Conservation (phyloP, 257 asterid species). For the Plantago ovata region DNA sequence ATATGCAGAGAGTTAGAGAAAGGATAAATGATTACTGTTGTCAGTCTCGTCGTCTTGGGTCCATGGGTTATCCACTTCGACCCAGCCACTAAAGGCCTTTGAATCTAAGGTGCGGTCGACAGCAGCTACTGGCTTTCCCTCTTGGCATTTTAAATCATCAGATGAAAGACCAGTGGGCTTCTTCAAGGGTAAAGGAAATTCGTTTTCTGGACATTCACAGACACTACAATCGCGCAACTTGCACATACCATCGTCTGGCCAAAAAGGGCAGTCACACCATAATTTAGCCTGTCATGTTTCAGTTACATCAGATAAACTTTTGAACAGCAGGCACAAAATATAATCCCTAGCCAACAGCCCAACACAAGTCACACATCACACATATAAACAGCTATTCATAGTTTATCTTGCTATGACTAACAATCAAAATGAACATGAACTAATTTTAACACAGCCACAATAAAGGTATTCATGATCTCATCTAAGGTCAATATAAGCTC, state of each 20-base stretch:
- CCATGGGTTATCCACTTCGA: constrained; percentile 93
- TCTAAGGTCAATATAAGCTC: constrained; percentile 11
- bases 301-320: constrained; percentile 21
- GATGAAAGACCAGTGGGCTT: constrained; percentile 50
- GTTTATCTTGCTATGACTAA: not conserved
- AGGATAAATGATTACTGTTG: constrained; percentile 50
- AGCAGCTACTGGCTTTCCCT: constrained; percentile 81
- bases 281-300: constrained; percentile 67
- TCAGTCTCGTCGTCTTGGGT: constrained; percentile 90
- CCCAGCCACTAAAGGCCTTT: constrained; percentile 87
- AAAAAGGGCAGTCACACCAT: constrained; percentile 98
- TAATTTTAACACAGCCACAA: constrained; percentile 4
- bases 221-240: constrained; percentile 91
- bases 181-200: constrained; percentile 80
- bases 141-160: constrained; percentile 89
- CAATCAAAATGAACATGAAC: not conserved
- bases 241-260: constrained; percentile 99
- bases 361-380: not conserved
- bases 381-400: not conserved
- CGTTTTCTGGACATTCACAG: constrained; percentile 90
- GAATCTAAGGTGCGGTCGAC: constrained; percentile 93
- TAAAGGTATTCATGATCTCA: constrained; percentile 4
- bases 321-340: constrained; percentile 14
- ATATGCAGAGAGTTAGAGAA: constrained; percentile 13
- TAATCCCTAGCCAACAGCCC: not conserved